Evolutionary conservation across 1,139 yeast genomes (phyloP).

Genomic region (Kodamaea plutei): DNA sequence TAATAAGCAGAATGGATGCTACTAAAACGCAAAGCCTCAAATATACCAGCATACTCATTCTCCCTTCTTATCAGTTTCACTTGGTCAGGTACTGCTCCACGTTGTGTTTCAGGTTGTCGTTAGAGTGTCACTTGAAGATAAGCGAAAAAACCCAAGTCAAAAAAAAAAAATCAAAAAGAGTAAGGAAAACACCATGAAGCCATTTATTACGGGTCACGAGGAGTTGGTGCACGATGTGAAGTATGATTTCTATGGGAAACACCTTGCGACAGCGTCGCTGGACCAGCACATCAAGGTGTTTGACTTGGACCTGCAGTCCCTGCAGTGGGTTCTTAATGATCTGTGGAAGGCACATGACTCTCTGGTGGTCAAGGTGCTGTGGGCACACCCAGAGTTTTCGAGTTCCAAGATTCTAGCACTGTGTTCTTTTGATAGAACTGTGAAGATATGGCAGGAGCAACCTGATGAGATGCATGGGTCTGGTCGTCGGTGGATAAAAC

Average conservation of each 20-base stretch:
- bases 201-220: conserved; percentile 85
- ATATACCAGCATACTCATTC: conserved; percentile 1
- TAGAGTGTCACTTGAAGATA: too few species aligned
- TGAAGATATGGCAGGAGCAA: conserved; percentile 88
- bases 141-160: too few species aligned
- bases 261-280: conserved; percentile 86
- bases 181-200: conserved; percentile 48
- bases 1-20: conserved; percentile 12
- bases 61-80: background rate
- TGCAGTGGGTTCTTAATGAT: conserved; percentile 75
- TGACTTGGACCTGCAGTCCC: conserved; percentile 54
- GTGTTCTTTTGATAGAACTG: conserved; percentile 85
- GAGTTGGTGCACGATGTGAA: conserved; percentile 86
- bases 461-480: conserved; percentile 70
- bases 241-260: conserved; percentile 85
- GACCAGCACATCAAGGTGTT: conserved; percentile 90
- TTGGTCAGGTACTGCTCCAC: background rate
- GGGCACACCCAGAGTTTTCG: conserved; percentile 96
- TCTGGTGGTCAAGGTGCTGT: conserved; percentile 71
- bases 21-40: conserved; percentile 6
- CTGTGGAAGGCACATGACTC: conserved; percentile 96
- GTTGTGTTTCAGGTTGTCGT: too few species aligned
- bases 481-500: conserved; percentile 77
- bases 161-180: conserved; percentile 1
- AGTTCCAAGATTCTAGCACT: conserved; percentile 70